Evolutionary conservation across 176 grass and related monocot species (phyloP), one percentile per base, ranked within the genome.

Genomic region (Bothriochloa decipiens): DNA sequence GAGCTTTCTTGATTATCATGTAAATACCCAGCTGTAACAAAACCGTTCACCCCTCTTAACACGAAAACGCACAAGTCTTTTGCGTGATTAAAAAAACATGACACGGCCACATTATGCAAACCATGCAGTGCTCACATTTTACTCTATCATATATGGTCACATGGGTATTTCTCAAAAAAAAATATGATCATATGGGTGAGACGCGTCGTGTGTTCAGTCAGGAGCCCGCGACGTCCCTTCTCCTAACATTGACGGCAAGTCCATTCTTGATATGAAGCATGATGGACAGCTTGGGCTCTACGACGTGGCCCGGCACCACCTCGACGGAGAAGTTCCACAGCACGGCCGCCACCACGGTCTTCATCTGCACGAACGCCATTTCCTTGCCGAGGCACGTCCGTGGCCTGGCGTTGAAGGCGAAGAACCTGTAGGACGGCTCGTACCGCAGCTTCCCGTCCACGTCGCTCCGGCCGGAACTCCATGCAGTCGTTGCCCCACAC

Each of bases 401-500:
- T 5, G 76, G 65, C 11, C 83, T 26, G 0, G 88, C 66, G 80
- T 92, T 92, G 77, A 92, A 95, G 11, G 93, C 84, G 8, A 95
- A 6, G 65, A 92, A 95, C 86, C 90, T 95, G 53, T 57, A 57
- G 18, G 50, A 55, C 17, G 50, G 50, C 50, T 55, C 50, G 50
- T 18, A 6, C 6, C 50, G 50, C 50, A 55, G 50, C 50, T 55
- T 55, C 18, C 53, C 53, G 20, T 22, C 7, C 18, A 22, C 66
- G 33, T 33, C 90, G 64, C 80, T 95, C 93, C 13, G 88, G 90
- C 76, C 79, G 75, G 43, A 95, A 95, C 82, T 91, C 90, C 62
- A 13, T 33, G 86, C 93, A 91, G 79, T 95, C 88, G 46, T 91
- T 68, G 18, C 93, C 93, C 93, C 93, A 95, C 36, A 92, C 73